Base-by-base conservation (phyloP, 2,329 filamentous ascomycete genomes). In the Epichloe elymi region DNA sequence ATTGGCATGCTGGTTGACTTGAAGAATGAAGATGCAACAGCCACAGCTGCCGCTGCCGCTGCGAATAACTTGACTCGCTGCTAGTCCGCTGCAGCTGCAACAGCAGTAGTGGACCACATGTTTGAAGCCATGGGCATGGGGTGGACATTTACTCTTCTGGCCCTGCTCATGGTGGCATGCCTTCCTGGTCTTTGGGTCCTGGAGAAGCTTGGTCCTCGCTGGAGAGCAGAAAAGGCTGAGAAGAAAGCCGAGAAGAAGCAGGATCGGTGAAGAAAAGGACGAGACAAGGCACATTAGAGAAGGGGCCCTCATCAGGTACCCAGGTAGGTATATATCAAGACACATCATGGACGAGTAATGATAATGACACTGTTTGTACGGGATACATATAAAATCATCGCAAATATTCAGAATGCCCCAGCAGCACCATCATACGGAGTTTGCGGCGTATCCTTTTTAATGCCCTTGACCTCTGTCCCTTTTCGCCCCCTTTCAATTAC, bases 11-110 rank as follows among this genome's bases (percentile, higher is more conserved):
- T 84, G 14, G 75, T 85, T 1, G 82, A 86, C 55, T 64, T 85
- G 2, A 79, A 81, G 2, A 79, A 81, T 54, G 79, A 80, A 0
- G 66, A 75, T 23, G 73, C 75, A 1, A 79, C 80, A 0, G 79
- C 79, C 0, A 83, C 80, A 0, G 78, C 78, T 0, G 80, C 80
- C 2, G 78, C 78, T 0, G 80, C 80, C 2, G 80, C 81, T 0
- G 77, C 80, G 0, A 82, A 81, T 55, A 85, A 85, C 54, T 65
- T 86, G 3, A 72, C 78, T 4, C 67, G 81, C n/a, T 85, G 81
- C 59, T 63, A 80, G 17, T 65, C 80, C 41, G 80, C 79, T 23
- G 82, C 82, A 0, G 74, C 68, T 1, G 75, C 74, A 3, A 80
- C 79, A 20, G 78, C 77, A 0, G 69, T 80, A 8, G 77, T 85